These are phyloP conservation scores for Nannochloropsis oceanica DNA, from an alignment of 108 stramenopile species.

Conservation along the genomic window DNA sequence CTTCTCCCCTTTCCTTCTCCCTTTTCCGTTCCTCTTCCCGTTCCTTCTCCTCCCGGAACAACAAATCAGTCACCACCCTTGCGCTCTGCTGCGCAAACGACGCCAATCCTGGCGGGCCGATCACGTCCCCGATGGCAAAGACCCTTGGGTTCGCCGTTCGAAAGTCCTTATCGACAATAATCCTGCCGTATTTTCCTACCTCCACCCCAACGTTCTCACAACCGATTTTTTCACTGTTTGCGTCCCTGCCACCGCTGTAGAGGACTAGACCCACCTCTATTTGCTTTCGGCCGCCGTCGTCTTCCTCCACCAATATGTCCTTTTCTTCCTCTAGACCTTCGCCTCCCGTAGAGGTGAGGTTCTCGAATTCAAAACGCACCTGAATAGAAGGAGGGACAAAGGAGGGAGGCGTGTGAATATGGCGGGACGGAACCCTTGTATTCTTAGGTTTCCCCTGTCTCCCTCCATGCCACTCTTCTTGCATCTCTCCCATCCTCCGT, in stretches of 20 bases:
- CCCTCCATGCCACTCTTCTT: no score
- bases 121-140: slow-evolving; percentile 23
- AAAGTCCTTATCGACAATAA: slow-evolving; percentile 10
- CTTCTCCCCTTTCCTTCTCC: background rate
- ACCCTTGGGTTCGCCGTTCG: slow-evolving; percentile 11
- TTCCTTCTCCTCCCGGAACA: slow-evolving; percentile 10
- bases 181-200: slow-evolving; percentile 22
- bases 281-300: background rate
- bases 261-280: background rate
- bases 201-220: slow-evolving; percentile 18
- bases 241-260: slow-evolving; percentile 27
- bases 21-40: background rate
- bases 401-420: no score
- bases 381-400: no score
- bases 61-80: slow-evolving; percentile 1
- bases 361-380: background rate
- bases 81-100: slow-evolving; percentile 21
- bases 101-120: slow-evolving; percentile 19
- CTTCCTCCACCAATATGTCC: background rate
- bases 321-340: background rate
- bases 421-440: no score
- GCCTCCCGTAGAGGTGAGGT: background rate
- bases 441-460: no score
- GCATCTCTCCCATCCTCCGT: background rate
- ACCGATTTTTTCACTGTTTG: slow-evolving; percentile 16